phyloP scores from a whole-genome alignment of 108 stramenopile species.

The Cyclotella cryptica region DNA sequence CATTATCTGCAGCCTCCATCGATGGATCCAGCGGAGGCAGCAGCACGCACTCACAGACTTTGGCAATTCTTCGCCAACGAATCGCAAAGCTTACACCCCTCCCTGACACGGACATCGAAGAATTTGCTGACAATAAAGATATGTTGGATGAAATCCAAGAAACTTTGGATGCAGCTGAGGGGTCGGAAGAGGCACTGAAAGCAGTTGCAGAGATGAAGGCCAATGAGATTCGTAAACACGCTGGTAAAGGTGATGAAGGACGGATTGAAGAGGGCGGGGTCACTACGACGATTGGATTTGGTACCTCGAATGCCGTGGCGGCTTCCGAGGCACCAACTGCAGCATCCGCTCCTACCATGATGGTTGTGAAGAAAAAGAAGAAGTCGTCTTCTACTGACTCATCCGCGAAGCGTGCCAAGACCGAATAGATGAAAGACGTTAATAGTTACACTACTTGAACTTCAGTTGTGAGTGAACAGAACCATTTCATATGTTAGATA shows the following conservation, averaged over 20 bases:
- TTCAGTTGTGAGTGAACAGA: too few species aligned
- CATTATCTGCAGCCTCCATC: constrained; percentile 28
- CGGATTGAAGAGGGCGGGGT: constrained; percentile 27
- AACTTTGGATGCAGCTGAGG: constrained; percentile 75
- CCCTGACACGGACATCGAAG: constrained; percentile 14
- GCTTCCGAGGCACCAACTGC: constrained; percentile 9
- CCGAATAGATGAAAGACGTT: background rate
- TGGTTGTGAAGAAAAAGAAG: constrained; percentile 66
- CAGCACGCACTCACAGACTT: constrained; percentile 16
- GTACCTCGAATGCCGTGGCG: constrained; percentile 15
- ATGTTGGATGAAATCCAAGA: constrained; percentile 89
- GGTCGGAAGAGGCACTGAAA: constrained; percentile 62
- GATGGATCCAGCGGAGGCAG: constrained; percentile 32
- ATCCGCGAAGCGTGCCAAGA: constrained; percentile 31
- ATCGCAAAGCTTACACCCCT: constrained; percentile 22
- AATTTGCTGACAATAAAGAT: constrained; percentile 45
- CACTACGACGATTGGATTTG: constrained; percentile 55
- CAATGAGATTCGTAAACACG: constrained; percentile 53
- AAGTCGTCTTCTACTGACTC: constrained; percentile 14
- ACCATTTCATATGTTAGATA: too few species aligned
- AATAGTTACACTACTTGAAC: too few species aligned
- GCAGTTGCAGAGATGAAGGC: constrained; percentile 67
- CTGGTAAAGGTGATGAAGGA: constrained; percentile 30
- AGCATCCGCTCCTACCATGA: constrained; percentile 49
- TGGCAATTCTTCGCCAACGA: constrained; percentile 34